A percentile compares a stretch with the other conserved stretches of the same genome.
Conservation (phyloP, 768 basidiomycete genomes). For the Tephrocybe sp. region DNA sequence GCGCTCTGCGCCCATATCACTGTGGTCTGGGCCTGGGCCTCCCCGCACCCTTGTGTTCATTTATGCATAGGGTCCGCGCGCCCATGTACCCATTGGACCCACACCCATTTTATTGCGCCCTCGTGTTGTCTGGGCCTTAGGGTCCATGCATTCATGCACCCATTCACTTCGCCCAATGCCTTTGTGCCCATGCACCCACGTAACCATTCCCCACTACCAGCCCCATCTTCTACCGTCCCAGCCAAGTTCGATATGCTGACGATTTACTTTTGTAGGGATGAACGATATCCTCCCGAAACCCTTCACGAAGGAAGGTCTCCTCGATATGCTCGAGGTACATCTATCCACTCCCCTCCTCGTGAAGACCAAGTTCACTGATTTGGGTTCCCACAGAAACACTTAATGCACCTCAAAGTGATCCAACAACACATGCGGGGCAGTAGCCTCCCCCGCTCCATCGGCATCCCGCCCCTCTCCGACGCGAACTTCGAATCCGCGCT, state of each 20-base stretch:
- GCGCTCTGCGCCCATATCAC: no score
- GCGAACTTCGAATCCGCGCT: conserved; percentile 55
- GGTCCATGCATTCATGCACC: no score
- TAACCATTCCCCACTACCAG: not conserved
- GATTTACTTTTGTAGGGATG: no score
- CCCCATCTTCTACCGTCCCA: no score
- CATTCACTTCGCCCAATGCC: no score
- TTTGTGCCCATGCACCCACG: not conserved
- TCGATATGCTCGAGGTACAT: conserved; percentile 87
- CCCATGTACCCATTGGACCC: no score
- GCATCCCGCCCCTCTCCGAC: conserved; percentile 64
- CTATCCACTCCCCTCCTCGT: not conserved
- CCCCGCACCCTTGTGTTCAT: no score
- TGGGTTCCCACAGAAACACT: conserved; percentile 61
- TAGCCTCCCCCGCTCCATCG: conserved; percentile 59
- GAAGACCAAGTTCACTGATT: not conserved
- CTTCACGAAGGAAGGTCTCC: conserved; percentile 90
- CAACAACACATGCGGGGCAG: conserved; percentile 64
- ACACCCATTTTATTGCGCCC: no score
- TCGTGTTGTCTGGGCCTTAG: no score
- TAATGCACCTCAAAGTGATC: conserved; percentile 84
- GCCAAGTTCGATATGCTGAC: no score
- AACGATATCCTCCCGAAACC: conserved; percentile 97
- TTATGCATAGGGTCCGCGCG: no score
- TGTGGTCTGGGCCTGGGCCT: no score